phyloP scores from a whole-genome alignment of 805 yeast species.

The Saturnispora saitoi region DNA sequence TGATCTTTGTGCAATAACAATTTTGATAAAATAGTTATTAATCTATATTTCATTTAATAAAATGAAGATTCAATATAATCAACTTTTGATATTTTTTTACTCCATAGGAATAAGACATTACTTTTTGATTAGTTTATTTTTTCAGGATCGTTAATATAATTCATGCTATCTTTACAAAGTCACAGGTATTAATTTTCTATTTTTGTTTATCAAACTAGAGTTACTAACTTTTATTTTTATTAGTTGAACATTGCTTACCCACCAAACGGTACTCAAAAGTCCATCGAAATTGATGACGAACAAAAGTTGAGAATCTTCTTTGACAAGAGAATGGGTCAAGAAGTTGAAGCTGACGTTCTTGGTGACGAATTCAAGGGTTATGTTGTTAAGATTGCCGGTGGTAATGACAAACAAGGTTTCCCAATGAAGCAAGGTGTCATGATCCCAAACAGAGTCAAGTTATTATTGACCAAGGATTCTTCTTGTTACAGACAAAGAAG shows the following conservation, averaged over 20 bases:
- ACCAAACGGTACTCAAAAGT: constrained; percentile 99
- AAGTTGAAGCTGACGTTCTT: constrained; percentile 96
- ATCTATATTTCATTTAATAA: too few species aligned
- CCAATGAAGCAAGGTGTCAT: constrained; percentile 99
- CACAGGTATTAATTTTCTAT: too few species aligned
- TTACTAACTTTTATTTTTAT: constrained; percentile 3
- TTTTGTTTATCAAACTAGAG: neutral
- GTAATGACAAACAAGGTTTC: constrained; percentile 99
- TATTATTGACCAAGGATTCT: constrained; percentile 86
- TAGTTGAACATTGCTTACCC: constrained; percentile 99
- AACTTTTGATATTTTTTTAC: too few species aligned
- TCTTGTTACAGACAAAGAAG: constrained; percentile 99
- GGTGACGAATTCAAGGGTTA: constrained; percentile 99
- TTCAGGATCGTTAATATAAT: too few species aligned
- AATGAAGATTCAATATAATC: too few species aligned
- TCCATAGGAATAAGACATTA: too few species aligned
- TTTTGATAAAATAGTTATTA: too few species aligned
- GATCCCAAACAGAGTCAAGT: constrained; percentile 99
- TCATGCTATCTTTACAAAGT: too few species aligned
- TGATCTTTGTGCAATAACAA: too few species aligned
- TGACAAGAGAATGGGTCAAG: constrained; percentile 99
- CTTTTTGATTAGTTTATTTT: too few species aligned
- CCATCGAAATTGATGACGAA: constrained; percentile 97
- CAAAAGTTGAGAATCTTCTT: constrained; percentile 96
- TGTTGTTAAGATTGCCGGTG: constrained; percentile 97